Percentiles rank a stretch among this genome's conserved stretches.
These are phyloP conservation scores for Bruguiera hainesii DNA, from an alignment of 441 rosid species.

Conservation along the genomic window DNA sequence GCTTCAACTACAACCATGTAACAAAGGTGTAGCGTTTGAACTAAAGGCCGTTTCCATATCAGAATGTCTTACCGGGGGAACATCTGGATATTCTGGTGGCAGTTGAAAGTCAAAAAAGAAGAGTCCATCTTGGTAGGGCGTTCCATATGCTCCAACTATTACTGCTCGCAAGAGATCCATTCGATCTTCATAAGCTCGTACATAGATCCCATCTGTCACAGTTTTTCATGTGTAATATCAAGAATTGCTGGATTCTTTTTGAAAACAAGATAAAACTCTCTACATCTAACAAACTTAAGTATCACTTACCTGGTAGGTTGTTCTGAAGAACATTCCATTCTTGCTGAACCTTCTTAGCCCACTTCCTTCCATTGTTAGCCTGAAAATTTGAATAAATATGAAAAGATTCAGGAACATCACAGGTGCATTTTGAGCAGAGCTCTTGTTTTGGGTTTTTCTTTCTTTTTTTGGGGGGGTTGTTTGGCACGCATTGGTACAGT, in stretches of 20 bases:
- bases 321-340: constrained; percentile 98
- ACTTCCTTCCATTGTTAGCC: constrained; percentile 73
- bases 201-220: constrained; percentile 78
- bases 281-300: neutral
- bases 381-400: constrained; percentile 29
- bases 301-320: constrained; percentile 85
- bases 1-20: constrained; percentile 5
- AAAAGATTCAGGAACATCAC: no score
- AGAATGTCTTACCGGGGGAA: constrained; percentile 67
- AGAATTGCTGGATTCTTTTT: neutral
- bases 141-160: constrained; percentile 90
- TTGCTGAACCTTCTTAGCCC: constrained; percentile 95
- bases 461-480: no score
- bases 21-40: constrained; percentile 3
- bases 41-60: constrained; percentile 2
- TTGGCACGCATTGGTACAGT: no score
- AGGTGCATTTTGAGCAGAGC: no score
- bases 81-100: constrained; percentile 82
- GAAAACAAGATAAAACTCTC: constrained; percentile 6
- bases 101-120: constrained; percentile 97
- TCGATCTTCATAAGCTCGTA: constrained; percentile 90
- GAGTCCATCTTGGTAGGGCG: constrained; percentile 99
- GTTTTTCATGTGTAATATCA: constrained; percentile 12
- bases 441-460: no score
- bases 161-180: constrained; percentile 97